These are phyloP conservation scores for Floccularia luteovirens DNA, from an alignment of 768 basidiomycete genomes.

Conservation along the genomic window DNA sequence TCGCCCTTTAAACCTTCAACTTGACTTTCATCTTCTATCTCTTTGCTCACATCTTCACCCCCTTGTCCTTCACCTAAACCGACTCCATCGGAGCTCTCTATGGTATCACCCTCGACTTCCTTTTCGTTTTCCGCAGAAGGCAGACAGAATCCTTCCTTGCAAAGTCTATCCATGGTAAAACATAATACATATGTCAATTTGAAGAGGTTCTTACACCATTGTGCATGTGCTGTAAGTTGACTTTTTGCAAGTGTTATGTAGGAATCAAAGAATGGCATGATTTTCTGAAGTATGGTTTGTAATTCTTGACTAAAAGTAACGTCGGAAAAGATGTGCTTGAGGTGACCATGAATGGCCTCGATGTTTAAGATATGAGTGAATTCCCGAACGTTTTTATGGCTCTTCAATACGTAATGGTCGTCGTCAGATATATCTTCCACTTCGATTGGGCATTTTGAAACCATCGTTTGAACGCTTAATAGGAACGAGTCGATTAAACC, in stretches of 20 bases:
- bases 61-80: slow-evolving; percentile 89
- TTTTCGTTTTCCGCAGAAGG: slow-evolving; percentile 71
- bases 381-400: slow-evolving; percentile 33
- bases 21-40: slow-evolving; percentile 94
- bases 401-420: slow-evolving; percentile 47
- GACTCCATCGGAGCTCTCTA: slow-evolving; percentile 58
- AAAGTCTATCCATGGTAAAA: slow-evolving; percentile 64
- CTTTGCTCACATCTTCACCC: slow-evolving; percentile 81
- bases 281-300: slow-evolving; percentile 26
- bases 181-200: slow-evolving; percentile 79
- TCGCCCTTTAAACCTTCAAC: slow-evolving; percentile 87
- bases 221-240: slow-evolving; percentile 47
- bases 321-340: slow-evolving; percentile 29
- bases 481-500: slow-evolving; percentile 56
- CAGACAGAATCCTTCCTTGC: slow-evolving; percentile 88
- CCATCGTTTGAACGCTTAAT: slow-evolving; percentile 54
- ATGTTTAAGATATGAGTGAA: slow-evolving; percentile 44
- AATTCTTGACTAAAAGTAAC: slow-evolving; percentile 28
- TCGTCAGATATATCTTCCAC: slow-evolving; percentile 16
- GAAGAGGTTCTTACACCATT: slow-evolving; percentile 73
- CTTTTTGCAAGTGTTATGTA: slow-evolving; percentile 52
- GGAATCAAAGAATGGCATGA: slow-evolving; percentile 69
- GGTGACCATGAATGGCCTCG: slow-evolving; percentile 26
- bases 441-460: slow-evolving; percentile 27
- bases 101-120: slow-evolving; percentile 35